phyloP scores from a whole-genome alignment of 1,284 basidiomycete genomes.

The Puccinia horiana region DNA sequence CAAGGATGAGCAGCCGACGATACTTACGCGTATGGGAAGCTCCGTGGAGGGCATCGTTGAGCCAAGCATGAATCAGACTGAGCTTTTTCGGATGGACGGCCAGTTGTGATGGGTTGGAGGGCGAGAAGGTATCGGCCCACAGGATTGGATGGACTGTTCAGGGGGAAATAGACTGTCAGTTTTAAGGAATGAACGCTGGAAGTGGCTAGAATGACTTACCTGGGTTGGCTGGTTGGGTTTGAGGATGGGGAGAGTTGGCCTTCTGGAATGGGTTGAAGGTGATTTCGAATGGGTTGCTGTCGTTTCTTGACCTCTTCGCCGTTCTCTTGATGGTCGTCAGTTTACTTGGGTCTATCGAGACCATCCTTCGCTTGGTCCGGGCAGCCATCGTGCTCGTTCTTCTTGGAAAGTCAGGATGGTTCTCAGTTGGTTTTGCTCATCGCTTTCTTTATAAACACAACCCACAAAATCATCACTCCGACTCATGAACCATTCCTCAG shows the following conservation, averaged over 20 bases:
- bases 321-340: background rate
- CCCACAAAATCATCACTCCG: too few relatives aligned
- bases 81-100: conserved; percentile 46
- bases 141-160: background rate
- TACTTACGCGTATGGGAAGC: conserved; percentile 29
- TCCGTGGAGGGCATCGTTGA: conserved; percentile 30
- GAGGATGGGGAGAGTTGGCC: too few relatives aligned
- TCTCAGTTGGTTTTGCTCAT: too few relatives aligned
- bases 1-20: conserved; percentile 27
- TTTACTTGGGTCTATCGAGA: conserved; percentile 3
- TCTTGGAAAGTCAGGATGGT: too few relatives aligned
- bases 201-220: background rate
- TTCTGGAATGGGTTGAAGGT: background rate
- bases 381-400: background rate
- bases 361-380: background rate
- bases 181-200: background rate
- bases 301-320: background rate
- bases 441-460: too few relatives aligned
- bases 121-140: conserved; percentile 37
- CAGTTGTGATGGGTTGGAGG: conserved; percentile 13
- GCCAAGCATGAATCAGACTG: conserved; percentile 10
- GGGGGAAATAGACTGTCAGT: background rate
- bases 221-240: background rate
- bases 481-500: too few relatives aligned
- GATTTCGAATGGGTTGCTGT: background rate